phyloP scores from a whole-genome alignment of 108 stramenopile species.

The Cyclotella choctawhatcheeana region DNA sequence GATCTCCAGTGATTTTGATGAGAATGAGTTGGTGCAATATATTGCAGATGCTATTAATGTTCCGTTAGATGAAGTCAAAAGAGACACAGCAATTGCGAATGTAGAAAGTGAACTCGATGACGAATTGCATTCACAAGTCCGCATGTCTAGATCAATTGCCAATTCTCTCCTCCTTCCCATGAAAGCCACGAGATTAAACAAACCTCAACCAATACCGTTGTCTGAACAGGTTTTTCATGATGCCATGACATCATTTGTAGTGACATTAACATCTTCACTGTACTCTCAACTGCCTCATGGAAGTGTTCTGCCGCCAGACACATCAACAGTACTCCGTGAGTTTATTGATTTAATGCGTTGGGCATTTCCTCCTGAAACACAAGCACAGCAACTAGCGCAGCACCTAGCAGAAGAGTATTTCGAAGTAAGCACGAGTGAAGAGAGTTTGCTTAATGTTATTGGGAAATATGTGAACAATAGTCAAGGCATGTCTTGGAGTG shows the following conservation, averaged over 20 bases:
- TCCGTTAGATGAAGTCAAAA: conserved; percentile 20
- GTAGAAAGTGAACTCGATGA: neutral
- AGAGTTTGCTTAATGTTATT: conserved; percentile 21
- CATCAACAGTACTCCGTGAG: conserved; percentile 34
- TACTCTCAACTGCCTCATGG: conserved; percentile 31
- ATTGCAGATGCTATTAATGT: conserved; percentile 21
- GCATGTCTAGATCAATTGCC: neutral
- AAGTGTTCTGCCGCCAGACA: conserved; percentile 31
- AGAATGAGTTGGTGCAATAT: conserved; percentile 12
- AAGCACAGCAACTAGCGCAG: conserved; percentile 46
- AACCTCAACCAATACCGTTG: conserved; percentile 4
- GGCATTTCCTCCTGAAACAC: conserved; percentile 58
- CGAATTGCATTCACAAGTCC: neutral
- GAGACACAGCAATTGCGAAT: conserved; percentile 2
- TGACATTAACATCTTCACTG: conserved; percentile 33
- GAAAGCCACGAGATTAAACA: neutral
- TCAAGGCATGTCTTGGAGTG: conserved; percentile 20
- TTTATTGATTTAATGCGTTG: conserved; percentile 60
- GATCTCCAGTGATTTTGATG: conserved; percentile 18
- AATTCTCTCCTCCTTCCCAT: neutral
- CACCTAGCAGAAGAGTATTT: conserved; percentile 33
- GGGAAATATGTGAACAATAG: conserved; percentile 23
- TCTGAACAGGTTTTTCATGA: conserved; percentile 43
- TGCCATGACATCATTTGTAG: conserved; percentile 35
- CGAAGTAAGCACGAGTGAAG: conserved; percentile 21